Conservation (phyloP, 495 filamentous ascomycete genomes). For the Chaetomidium leptoderma region DNA sequence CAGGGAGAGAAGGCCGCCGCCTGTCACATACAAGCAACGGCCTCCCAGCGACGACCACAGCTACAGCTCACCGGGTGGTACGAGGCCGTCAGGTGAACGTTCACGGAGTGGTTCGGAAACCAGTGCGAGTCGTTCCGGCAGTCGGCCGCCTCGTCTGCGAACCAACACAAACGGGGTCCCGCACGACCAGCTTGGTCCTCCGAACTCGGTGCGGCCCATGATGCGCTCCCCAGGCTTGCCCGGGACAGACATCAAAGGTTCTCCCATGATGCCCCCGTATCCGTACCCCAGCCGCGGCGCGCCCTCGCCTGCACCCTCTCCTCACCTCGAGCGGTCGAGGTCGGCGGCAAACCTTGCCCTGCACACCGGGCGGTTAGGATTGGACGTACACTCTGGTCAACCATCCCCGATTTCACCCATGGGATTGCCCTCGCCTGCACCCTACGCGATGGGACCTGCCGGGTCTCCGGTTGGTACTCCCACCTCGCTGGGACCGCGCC, state of each 20-base stretch:
- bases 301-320: constrained; percentile 26
- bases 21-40: constrained; percentile 39
- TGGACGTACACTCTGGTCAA: constrained; percentile 33
- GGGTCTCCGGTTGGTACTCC: constrained; percentile 30
- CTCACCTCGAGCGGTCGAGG: constrained; percentile 27
- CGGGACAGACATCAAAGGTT: constrained; percentile 43
- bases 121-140: constrained; percentile 46
- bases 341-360: constrained; percentile 32
- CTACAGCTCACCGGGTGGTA: constrained; percentile 26
- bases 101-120: constrained; percentile 62
- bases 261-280: constrained; percentile 46
- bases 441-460: constrained; percentile 20
- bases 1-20: constrained; percentile 43
- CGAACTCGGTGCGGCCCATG: constrained; percentile 27
- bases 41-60: constrained; percentile 38
- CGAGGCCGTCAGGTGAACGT: constrained; percentile 40
- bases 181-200: constrained; percentile 41
- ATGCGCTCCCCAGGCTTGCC: constrained; percentile 45
- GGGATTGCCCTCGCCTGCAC: constrained; percentile 29
- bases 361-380: constrained; percentile 30
- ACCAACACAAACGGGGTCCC: constrained; percentile 40
- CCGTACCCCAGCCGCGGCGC: constrained; percentile 39
- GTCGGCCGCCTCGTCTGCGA: constrained; percentile 32
- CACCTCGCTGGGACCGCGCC: constrained; percentile 25
- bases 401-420: constrained; percentile 47